Percentiles rank a stretch among this genome's conserved stretches.
Evolutionary conservation across 2,329 filamentous ascomycete species (phyloP).

Genomic region (Exophiala mesophila): DNA sequence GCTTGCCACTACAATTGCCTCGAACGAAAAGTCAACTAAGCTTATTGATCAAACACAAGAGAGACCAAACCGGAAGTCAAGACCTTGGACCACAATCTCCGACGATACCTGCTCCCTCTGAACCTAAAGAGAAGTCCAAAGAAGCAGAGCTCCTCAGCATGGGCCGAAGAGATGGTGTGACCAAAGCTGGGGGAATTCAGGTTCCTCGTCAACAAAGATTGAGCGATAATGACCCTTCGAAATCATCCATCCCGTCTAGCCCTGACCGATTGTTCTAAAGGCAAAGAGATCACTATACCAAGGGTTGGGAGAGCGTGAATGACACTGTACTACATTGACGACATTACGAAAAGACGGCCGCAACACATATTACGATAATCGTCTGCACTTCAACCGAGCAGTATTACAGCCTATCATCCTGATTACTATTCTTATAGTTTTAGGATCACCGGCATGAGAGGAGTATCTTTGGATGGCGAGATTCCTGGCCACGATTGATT

Average conservation of each 20-base stretch:
- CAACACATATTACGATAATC: slow-evolving; percentile 6
- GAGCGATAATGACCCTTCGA: slow-evolving; percentile 14
- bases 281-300: background rate
- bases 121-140: slow-evolving; percentile 16
- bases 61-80: slow-evolving; percentile 17
- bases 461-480: too few species aligned
- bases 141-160: slow-evolving; percentile 24
- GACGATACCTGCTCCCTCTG: slow-evolving; percentile 1
- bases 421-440: too few species aligned
- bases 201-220: slow-evolving; percentile 19
- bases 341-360: slow-evolving; percentile 14
- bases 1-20: slow-evolving; percentile 9
- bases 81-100: slow-evolving; percentile 11
- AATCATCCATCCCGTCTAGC: slow-evolving; percentile 12
- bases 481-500: too few species aligned
- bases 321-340: slow-evolving; percentile 7
- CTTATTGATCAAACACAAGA: slow-evolving; percentile 26
- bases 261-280: slow-evolving; percentile 20
- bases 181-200: slow-evolving; percentile 25
- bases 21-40: slow-evolving; percentile 28
- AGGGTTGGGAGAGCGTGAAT: background rate
- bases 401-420: too few species aligned
- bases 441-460: too few species aligned
- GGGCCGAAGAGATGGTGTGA: slow-evolving; percentile 22
- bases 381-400: too few species aligned